A percentile compares a stretch with the other conserved stretches of the same genome.
Conservation (phyloP, 2,329 filamentous ascomycete genomes). For the Fusarium napiforme region DNA sequence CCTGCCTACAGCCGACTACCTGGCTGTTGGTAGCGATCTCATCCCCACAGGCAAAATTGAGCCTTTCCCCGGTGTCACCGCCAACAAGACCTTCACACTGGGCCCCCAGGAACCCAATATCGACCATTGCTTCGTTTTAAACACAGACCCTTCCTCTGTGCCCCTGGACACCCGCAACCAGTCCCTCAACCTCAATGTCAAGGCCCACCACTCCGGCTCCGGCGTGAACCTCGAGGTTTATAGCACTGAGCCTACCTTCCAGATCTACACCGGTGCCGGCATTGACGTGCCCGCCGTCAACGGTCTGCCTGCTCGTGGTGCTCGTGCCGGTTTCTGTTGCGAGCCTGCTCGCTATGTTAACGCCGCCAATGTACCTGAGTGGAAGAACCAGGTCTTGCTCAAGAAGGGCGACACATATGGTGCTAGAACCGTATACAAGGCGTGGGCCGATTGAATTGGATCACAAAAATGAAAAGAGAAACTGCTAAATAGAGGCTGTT, state of each 20-base stretch:
- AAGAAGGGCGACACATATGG: constrained; percentile 90
- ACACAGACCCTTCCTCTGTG: constrained; percentile 68
- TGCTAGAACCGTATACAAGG: constrained; percentile 82
- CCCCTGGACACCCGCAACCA: constrained; percentile 72
- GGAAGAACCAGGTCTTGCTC: constrained; percentile 81
- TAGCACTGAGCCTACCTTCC: constrained; percentile 95
- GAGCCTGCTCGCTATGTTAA: constrained; percentile 94
- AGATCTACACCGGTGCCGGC: constrained; percentile 93
- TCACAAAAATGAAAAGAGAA: constrained; percentile 4
- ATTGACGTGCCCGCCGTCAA: constrained; percentile 78
- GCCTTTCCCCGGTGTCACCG: constrained; percentile 71
- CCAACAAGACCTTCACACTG: constrained; percentile 76
- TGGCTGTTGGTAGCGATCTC: constrained; percentile 76
- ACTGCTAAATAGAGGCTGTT: constrained; percentile 18
- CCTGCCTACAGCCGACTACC: constrained; percentile 71
- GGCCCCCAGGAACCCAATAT: constrained; percentile 78
- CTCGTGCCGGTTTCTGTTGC: constrained; percentile 85
- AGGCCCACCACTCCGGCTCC: constrained; percentile 78
- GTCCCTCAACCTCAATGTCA: constrained; percentile 74
- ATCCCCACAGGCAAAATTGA: constrained; percentile 79
- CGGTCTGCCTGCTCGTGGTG: constrained; percentile 70
- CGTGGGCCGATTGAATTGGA: constrained; percentile 73
- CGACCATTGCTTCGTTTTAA: constrained; percentile 90
- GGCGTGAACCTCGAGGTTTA: constrained; percentile 85
- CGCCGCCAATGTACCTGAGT: constrained; percentile 82